Percentiles rank a stretch among this genome's conserved stretches.
These are phyloP conservation scores for Russula emetica DNA, from an alignment of 768 basidiomycete species.

Conservation along the genomic window DNA sequence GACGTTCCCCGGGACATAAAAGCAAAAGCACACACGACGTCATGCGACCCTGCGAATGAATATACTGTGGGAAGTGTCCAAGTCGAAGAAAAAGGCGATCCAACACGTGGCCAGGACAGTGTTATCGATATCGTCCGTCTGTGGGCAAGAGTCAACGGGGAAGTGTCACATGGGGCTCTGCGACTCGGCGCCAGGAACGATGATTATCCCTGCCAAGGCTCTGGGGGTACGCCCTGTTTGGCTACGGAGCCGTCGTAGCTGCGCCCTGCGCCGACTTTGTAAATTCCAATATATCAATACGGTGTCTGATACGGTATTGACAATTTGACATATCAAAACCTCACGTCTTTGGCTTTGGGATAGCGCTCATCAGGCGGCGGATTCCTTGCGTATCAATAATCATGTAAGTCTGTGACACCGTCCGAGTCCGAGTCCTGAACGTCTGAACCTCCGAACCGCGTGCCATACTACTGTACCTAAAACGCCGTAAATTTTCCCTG, in stretches of 20 bases:
- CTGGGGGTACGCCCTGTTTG: too few species aligned
- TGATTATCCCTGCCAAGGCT: background rate
- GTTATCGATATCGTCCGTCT: background rate
- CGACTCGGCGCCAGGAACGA: background rate
- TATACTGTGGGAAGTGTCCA: background rate
- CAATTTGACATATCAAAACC: too few species aligned
- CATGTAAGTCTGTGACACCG: too few species aligned
- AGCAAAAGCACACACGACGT: background rate
- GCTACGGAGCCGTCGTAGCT: too few species aligned
- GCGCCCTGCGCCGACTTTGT: too few species aligned
- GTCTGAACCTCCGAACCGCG: too few species aligned
- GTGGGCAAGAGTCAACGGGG: background rate
- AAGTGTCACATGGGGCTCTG: background rate
- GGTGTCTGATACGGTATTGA: too few species aligned
- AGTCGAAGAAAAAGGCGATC: conserved; percentile 7
- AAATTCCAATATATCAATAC: too few species aligned
- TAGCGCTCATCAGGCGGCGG: too few species aligned
- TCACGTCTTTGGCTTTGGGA: too few species aligned
- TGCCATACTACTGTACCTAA: background rate
- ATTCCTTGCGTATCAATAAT: too few species aligned
- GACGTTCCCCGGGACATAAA: background rate
- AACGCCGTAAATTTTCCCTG: background rate
- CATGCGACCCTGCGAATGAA: background rate
- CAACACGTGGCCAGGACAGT: conserved; percentile 6
- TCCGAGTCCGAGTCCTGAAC: too few species aligned